Conservation (phyloP, 2,329 filamentous ascomycete species). For the Chrysoporthe cubensis region DNA sequence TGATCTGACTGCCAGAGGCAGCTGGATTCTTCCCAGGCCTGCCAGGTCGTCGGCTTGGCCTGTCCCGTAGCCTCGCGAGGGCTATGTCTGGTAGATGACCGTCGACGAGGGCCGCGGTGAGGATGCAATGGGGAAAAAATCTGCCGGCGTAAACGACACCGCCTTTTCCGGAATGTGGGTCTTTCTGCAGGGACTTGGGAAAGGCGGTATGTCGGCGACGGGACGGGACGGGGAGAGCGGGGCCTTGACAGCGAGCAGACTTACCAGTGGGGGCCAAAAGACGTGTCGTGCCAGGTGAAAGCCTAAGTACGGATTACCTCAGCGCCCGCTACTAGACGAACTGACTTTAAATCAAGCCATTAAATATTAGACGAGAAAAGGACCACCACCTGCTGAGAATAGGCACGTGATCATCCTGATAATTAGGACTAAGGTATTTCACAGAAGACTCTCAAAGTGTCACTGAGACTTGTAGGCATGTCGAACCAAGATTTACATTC, state of each 20-base stretch:
- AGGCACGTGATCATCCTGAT: not conserved
- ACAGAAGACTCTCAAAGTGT: not conserved
- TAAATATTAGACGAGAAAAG: too few relatives aligned
- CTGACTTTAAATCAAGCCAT: too few relatives aligned
- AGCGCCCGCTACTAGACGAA: not conserved
- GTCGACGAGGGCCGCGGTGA: not conserved
- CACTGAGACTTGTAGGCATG: not conserved
- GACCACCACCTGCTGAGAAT: not conserved
- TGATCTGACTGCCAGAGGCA: slow-evolving; percentile 10
- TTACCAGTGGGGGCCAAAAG: too few relatives aligned
- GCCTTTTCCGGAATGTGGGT: slow-evolving; percentile 11
- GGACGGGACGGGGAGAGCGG: not conserved
- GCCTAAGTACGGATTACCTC: not conserved
- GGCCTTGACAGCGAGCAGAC: too few relatives aligned
- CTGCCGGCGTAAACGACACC: slow-evolving; percentile 18
- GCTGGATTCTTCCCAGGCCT: not conserved
- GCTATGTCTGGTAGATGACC: not conserved
- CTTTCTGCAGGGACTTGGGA: slow-evolving; percentile 3
- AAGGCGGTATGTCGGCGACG: slow-evolving; percentile 10
- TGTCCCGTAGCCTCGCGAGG: not conserved
- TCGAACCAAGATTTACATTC: not conserved
- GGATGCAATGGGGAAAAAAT: slow-evolving; percentile 13
- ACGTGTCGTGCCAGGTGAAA: too few relatives aligned
- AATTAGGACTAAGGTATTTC: not conserved
- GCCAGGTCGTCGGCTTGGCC: not conserved